These are phyloP conservation scores for Novymonas esmeraldas DNA, from an alignment of 208 protist genomes.

Conservation along the genomic window DNA sequence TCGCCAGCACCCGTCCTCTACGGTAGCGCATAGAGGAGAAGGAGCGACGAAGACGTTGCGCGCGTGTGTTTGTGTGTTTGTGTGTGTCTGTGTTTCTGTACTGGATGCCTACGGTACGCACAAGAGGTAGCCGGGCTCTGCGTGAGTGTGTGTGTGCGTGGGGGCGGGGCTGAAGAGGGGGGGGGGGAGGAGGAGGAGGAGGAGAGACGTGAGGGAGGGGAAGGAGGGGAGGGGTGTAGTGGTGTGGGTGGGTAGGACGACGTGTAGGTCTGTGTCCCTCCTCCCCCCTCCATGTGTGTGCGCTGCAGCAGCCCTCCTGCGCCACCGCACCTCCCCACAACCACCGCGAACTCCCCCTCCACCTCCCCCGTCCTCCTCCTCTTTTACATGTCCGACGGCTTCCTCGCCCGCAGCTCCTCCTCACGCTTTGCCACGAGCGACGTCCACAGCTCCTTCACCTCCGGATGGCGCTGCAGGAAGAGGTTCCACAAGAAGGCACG, in stretches of 20 bases:
- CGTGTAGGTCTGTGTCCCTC: neutral
- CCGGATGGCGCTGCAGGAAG: conserved; percentile 75
- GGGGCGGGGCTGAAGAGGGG: neutral
- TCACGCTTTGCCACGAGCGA: conserved; percentile 52
- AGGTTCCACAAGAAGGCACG: conserved; percentile 81
- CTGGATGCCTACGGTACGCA: too few relatives aligned
- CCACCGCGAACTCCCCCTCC: too few relatives aligned
- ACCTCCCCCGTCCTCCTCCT: too few relatives aligned
- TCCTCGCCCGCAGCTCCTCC: conserved; percentile 11
- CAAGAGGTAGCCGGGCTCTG: too few relatives aligned
- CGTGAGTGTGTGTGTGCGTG: neutral
- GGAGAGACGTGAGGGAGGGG: neutral
- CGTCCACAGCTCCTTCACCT: conserved; percentile 71
- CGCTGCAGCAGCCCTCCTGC: too few relatives aligned
- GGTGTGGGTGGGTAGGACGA: neutral
- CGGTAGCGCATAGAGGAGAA: too few relatives aligned
- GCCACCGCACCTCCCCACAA: too few relatives aligned
- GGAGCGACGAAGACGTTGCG: too few relatives aligned
- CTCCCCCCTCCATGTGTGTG: neutral
- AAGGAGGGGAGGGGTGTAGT: neutral
- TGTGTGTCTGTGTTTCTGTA: too few relatives aligned
- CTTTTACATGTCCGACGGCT: too few relatives aligned
- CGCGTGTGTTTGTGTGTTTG: too few relatives aligned
- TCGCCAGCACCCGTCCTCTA: too few relatives aligned
- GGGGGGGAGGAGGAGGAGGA: neutral